phyloP scores from a whole-genome alignment of 441 rosid genomes.

The Populus hybrid region DNA sequence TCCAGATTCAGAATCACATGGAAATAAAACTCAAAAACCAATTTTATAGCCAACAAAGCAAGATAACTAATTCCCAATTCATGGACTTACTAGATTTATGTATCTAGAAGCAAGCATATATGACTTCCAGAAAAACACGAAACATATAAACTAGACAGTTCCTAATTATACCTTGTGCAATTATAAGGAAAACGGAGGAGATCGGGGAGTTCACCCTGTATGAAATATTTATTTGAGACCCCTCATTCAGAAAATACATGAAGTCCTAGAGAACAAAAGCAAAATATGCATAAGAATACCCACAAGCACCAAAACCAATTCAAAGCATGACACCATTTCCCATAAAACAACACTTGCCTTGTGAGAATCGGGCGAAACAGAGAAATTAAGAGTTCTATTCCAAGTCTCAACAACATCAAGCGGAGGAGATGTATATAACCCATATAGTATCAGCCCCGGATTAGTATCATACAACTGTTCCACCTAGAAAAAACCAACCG shows the following conservation, averaged over 20 bases:
- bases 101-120: neutral
- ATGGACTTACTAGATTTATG: neutral
- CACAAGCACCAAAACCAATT: neutral
- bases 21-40: conserved; percentile 12
- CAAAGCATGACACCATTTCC: neutral
- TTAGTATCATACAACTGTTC: conserved; percentile 39
- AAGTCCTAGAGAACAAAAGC: conserved; percentile 45
- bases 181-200: conserved; percentile 51
- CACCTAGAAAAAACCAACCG: conserved; percentile 43
- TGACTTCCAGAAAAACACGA: neutral
- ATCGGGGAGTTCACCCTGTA: conserved; percentile 44
- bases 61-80: neutral
- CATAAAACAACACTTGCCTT: conserved; percentile 44
- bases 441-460: conserved; percentile 49
- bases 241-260: conserved; percentile 55
- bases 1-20: conserved; percentile 17
- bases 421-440: conserved; percentile 56
- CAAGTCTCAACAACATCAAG: conserved; percentile 50
- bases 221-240: conserved; percentile 65
- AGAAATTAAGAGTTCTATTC: conserved; percentile 35
- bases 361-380: conserved; percentile 48
- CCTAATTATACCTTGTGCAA: conserved; percentile 60
- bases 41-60: neutral
- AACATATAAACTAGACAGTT: neutral
- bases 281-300: neutral